A percentile compares a stretch with the other conserved stretches of the same genome.
Evolutionary conservation across 2,329 filamentous ascomycete species (phyloP).

Genomic region (Cladorrhinum sp.): DNA sequence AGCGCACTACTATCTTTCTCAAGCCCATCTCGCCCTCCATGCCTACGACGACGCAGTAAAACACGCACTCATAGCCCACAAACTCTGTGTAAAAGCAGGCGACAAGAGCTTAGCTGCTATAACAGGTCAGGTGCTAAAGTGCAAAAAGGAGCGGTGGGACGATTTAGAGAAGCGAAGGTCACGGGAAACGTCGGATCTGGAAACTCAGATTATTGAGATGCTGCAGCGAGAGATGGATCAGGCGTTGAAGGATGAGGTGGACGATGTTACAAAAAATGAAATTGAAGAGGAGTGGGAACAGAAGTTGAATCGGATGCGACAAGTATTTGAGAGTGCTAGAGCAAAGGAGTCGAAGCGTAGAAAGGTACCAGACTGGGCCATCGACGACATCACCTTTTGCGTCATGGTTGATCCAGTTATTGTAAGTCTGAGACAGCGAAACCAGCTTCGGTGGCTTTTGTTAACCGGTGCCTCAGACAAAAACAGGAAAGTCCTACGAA

Average conservation of each 20-base stretch:
- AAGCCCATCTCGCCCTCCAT: slow-evolving; percentile 74
- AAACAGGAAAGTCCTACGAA: slow-evolving; percentile 88
- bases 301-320: slow-evolving; percentile 45
- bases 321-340: slow-evolving; percentile 53
- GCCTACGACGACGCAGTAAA: slow-evolving; percentile 70
- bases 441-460: not conserved
- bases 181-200: slow-evolving; percentile 55
- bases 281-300: slow-evolving; percentile 45
- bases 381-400: slow-evolving; percentile 73
- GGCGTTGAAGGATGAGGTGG: slow-evolving; percentile 41
- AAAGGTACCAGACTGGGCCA: slow-evolving; percentile 70
- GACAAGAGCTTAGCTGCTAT: slow-evolving; percentile 69
- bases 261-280: slow-evolving; percentile 42
- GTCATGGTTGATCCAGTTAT: slow-evolving; percentile 70
- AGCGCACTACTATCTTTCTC: slow-evolving; percentile 76
- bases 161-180: slow-evolving; percentile 61
- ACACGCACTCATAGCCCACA: slow-evolving; percentile 70
- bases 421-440: slow-evolving; percentile 37
- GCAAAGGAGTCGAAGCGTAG: slow-evolving; percentile 44
- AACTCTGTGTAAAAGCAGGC: slow-evolving; percentile 59
- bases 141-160: slow-evolving; percentile 86
- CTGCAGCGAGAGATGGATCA: slow-evolving; percentile 48
- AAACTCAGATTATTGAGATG: slow-evolving; percentile 56
- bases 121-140: slow-evolving; percentile 69
- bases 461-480: slow-evolving; percentile 52